These are phyloP conservation scores for Pichia exigua DNA, from an alignment of 805 yeast species.

Conservation along the genomic window DNA sequence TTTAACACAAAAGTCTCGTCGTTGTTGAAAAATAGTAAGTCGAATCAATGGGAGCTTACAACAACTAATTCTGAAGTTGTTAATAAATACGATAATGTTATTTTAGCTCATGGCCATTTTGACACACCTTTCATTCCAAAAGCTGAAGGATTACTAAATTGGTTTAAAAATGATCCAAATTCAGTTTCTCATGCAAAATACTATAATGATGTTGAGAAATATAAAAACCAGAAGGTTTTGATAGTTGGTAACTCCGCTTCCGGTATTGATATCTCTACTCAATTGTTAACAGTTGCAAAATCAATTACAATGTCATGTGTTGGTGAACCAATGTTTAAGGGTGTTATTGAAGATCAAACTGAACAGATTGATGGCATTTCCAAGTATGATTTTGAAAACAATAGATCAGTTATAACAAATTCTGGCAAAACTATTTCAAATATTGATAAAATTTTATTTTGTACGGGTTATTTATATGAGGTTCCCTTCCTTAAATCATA, in stretches of 20 bases:
- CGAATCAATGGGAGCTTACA: slow-evolving; percentile 23
- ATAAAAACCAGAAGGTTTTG: slow-evolving; percentile 29
- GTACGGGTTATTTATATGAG: slow-evolving; percentile 67
- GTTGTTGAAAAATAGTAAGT: slow-evolving; percentile 25
- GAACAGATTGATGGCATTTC: slow-evolving; percentile 21
- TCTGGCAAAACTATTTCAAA: slow-evolving; percentile 40
- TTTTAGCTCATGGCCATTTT: slow-evolving; percentile 43
- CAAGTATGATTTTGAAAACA: slow-evolving; percentile 20
- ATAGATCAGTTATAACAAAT: slow-evolving; percentile 34
- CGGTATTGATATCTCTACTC: slow-evolving; percentile 51
- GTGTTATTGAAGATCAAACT: slow-evolving; percentile 20
- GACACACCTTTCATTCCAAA: slow-evolving; percentile 39
- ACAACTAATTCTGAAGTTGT: slow-evolving; percentile 6
- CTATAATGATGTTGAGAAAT: slow-evolving; percentile 28
- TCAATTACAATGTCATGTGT: slow-evolving; percentile 24
- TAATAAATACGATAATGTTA: slow-evolving; percentile 29
- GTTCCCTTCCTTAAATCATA: slow-evolving; percentile 50
- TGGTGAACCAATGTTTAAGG: slow-evolving; percentile 25
- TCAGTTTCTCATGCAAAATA: slow-evolving; percentile 39
- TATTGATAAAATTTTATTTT: slow-evolving; percentile 55
- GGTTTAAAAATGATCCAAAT: slow-evolving; percentile 25
- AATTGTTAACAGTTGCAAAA: slow-evolving; percentile 24
- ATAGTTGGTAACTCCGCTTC: slow-evolving; percentile 50
- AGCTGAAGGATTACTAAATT: slow-evolving; percentile 33
- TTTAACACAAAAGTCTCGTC: slow-evolving; percentile 40